Percentiles rank a stretch among this genome's conserved stretches.
Conservation (phyloP, 257 asterid species). For the Rhazya stricta region DNA sequence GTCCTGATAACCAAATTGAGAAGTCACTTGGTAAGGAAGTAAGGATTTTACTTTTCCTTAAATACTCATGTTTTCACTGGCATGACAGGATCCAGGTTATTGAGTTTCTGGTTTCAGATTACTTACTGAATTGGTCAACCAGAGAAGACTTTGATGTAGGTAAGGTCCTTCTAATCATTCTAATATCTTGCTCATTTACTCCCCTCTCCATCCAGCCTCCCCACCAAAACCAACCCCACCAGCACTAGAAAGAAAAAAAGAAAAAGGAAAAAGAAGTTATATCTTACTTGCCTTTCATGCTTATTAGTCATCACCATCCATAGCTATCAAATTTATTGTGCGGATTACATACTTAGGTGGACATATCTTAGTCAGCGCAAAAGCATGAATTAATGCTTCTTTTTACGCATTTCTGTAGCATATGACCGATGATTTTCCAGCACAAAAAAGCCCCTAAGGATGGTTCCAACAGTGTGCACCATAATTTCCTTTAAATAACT, state of each 20-base stretch:
- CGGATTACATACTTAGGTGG: neutral
- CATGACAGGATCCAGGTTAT: conserved; percentile 90
- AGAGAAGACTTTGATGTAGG: conserved; percentile 55
- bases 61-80: conserved; percentile 14
- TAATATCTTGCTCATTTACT: neutral
- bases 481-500: neutral
- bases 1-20: neutral
- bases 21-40: neutral
- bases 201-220: neutral
- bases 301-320: neutral
- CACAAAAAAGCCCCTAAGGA: neutral
- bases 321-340: neutral
- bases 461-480: neutral
- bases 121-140: conserved; percentile 64
- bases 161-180: conserved; percentile 21
- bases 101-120: conserved; percentile 79
- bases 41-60: too few relatives aligned
- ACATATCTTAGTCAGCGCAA: neutral
- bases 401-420: neutral
- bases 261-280: too few relatives aligned
- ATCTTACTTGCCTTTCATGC: neutral
- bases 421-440: neutral
- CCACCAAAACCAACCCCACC: too few relatives aligned
- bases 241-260: too few relatives aligned
- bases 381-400: neutral